Base-by-base conservation (phyloP, 2,329 filamentous ascomycete species). In the Sordariomycetes sp. region DNA sequence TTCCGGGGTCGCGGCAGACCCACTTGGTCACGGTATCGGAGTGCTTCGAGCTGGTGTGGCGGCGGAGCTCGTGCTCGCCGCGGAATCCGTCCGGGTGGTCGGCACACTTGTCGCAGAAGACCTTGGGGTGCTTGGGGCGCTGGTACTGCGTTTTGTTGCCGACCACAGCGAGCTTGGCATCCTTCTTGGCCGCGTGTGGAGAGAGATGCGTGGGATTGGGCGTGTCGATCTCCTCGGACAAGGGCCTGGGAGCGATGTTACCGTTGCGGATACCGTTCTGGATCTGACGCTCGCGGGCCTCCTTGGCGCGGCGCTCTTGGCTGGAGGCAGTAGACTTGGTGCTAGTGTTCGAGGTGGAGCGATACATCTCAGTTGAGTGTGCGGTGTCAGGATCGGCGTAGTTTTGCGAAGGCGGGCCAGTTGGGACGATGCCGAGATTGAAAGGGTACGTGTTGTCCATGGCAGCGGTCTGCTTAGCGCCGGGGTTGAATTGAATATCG, bases 41-140 rank as follows among this genome's bases (percentile, higher is more conserved):
- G 69, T 97, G 93, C 62, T 89, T 82, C 37, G 77, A 74, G 50
- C 81, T 80, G 57, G 79, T 79, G 64, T 90, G 87, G 20, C 87
- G 79, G 51, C 83, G 80, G 28, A 90, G 79, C 69, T 96, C 91
- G 68, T 96, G 91, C 25, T 92, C 88, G 58, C 91, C 91, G 37
- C 91, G 85, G 71, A 96, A 96, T 52, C 89, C 90, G 20, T 88
- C 81, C 0, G 86, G 86, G 57, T 89, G 81, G 58, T 89, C 85
- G 56, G 79, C 79, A 73, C 90, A 96, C 60, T 81, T 74, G 1
- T 72, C 68, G 69, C 91, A 96, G 67, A 80, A 81, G 61, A 89
- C 83, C 69, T 88, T 90, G 40, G 82, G 81, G 61, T 88, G 85
- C 64, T 82, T 82, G 28, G 87, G 87, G 18, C 88, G 85, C 55